Conservation (phyloP, 2,329 filamentous ascomycete genomes). For the Phialocephala subalpina region DNA sequence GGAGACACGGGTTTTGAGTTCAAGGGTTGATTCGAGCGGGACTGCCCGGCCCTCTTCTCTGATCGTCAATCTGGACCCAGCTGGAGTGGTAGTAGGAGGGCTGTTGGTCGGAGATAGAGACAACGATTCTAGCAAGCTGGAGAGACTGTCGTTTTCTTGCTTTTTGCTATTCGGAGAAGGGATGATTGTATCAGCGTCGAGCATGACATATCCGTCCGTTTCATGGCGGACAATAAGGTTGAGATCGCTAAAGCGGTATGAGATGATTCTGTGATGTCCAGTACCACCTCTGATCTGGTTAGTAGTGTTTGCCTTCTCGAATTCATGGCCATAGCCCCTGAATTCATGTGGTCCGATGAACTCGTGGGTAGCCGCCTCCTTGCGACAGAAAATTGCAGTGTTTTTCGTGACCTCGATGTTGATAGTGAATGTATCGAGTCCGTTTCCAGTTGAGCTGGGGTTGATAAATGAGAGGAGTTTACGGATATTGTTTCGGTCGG, state of each 20-base stretch:
- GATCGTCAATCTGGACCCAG: constrained; percentile 43
- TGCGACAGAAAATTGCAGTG: constrained; percentile 50
- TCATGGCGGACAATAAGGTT: constrained; percentile 53
- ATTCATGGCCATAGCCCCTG: constrained; percentile 53
- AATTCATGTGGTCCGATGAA: constrained; percentile 47
- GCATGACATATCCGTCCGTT: constrained; percentile 51
- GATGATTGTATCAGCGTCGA: constrained; percentile 14
- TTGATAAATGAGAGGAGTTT: constrained; percentile 56
- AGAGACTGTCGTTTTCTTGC: constrained; percentile 34
- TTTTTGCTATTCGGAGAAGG: constrained; percentile 13
- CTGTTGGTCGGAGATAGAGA: constrained; percentile 36
- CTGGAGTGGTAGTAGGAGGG: constrained; percentile 10
- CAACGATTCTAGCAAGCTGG: constrained; percentile 37
- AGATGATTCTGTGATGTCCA: constrained; percentile 55
- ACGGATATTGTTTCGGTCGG: constrained; percentile 56
- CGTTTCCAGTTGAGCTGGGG: constrained; percentile 35
- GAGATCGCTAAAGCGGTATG: constrained; percentile 52
- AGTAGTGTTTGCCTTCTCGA: constrained; percentile 52
- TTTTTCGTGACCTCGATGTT: constrained; percentile 48
- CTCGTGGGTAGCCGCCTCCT: constrained; percentile 41
- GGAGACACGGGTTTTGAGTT: constrained; percentile 54
- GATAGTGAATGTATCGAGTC: constrained; percentile 50
- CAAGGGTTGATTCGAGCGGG: constrained; percentile 48
- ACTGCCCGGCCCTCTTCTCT: constrained; percentile 44
- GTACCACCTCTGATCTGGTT: constrained; percentile 47